phyloP scores from a whole-genome alignment of 148 eudicot species.

The Nepenthes gracilis region DNA sequence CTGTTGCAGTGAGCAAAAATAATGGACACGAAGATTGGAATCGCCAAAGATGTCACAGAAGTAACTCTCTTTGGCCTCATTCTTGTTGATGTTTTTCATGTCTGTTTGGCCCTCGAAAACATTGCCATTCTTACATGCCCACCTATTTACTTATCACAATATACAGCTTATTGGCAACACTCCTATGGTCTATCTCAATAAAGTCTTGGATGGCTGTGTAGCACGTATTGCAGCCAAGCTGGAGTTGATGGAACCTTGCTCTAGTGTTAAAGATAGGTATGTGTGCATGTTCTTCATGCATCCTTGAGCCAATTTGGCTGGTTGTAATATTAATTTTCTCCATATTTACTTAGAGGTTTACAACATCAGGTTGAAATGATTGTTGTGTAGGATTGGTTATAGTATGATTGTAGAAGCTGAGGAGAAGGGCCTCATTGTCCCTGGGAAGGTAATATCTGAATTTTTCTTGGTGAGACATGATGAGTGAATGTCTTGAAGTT shows the following conservation, averaged over 20 bases:
- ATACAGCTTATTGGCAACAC: slow-evolving; percentile 40
- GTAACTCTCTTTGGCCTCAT: slow-evolving; percentile 11
- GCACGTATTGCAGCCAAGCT: slow-evolving; percentile 52
- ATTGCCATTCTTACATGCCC: background rate
- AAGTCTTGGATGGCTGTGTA: slow-evolving; percentile 40
- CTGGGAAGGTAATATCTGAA: slow-evolving; percentile 45
- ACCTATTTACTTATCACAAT: background rate
- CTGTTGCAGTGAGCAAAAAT: no score
- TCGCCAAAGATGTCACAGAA: slow-evolving; percentile 40
- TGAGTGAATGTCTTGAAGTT: background rate
- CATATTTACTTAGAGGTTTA: background rate
- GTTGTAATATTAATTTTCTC: background rate
- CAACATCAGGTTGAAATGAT: background rate
- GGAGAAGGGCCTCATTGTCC: slow-evolving; percentile 61
- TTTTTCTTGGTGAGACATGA: background rate
- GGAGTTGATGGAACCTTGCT: slow-evolving; percentile 53
- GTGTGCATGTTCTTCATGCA: no score
- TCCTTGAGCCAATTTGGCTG: background rate
- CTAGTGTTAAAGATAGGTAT: slow-evolving; percentile 49
- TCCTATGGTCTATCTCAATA: slow-evolving; percentile 52
- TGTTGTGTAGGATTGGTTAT: slow-evolving; percentile 43
- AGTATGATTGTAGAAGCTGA: slow-evolving; percentile 82
- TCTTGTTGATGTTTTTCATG: slow-evolving; percentile 1
- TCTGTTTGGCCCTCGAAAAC: background rate
- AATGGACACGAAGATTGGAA: slow-evolving; percentile 10